These are phyloP conservation scores for Neofusicoccum cordaticola DNA, from an alignment of 2,329 filamentous ascomycete species.

Conservation along the genomic window DNA sequence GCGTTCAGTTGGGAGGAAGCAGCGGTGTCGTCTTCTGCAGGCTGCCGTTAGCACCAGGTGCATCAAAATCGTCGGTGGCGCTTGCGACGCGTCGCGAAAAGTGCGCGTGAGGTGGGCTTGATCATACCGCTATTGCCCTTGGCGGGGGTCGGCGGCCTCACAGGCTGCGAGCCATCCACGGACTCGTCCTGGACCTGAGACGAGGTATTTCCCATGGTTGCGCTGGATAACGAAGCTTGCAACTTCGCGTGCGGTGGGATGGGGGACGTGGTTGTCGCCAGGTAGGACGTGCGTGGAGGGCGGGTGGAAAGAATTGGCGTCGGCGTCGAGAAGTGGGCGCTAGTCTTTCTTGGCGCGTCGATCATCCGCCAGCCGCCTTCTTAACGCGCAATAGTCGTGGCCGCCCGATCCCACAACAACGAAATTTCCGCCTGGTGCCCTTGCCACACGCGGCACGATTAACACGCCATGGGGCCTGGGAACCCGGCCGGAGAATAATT, in stretches of 20 bases:
- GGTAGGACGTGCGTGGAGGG: constrained; percentile 6
- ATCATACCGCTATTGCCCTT: neutral
- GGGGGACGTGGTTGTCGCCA: constrained; percentile 5
- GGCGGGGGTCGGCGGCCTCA: neutral
- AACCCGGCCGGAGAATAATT: no score
- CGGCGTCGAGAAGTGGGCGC: constrained; percentile 3
- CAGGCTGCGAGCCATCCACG: neutral
- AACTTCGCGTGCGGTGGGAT: neutral
- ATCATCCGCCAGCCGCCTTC: neutral
- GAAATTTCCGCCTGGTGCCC: neutral
- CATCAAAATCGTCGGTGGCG: constrained; percentile 8
- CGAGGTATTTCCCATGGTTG: constrained; percentile 11
- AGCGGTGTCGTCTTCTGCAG: constrained; percentile 18
- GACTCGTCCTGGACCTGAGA: constrained; percentile 4
- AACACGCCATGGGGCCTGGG: no score
- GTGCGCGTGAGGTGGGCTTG: neutral
- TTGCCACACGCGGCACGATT: no score
- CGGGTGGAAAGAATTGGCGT: constrained; percentile 4
- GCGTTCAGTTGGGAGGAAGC: constrained; percentile 16
- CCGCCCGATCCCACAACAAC: neutral
- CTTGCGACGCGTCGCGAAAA: constrained; percentile 12
- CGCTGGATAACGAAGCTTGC: constrained; percentile 2
- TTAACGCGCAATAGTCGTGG: neutral
- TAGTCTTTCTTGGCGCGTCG: constrained; percentile 4
- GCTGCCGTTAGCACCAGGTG: neutral